Base-by-base conservation (phyloP, 352 stramenopile genomes). In the Phytophthora boehmeriae region DNA sequence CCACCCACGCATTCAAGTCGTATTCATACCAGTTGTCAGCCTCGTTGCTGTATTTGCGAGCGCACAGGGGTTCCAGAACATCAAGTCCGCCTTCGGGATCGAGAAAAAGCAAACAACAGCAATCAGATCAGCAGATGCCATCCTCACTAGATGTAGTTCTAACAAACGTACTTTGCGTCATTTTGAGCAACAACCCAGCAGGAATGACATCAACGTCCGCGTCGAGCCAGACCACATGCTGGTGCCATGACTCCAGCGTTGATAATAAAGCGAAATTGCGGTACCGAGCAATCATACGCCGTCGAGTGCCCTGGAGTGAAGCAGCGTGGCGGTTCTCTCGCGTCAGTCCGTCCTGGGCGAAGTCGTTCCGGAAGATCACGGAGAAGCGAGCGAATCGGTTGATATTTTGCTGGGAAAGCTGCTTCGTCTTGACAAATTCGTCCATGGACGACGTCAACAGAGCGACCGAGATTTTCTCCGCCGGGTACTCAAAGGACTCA, bases 201-300 rank as follows among this genome's bases (percentile, higher is more conserved):
- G 76, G 76, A 32, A 85, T 53, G 1, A 55, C 32, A 22, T 59
- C 28, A 10, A 82, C 52, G 16, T 85, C 76, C 16, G 66, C 66
- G 44, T 85, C 73, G 2, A 85, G 34, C 68, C 71, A 84, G 46
- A 84, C 19, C 2, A 81, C 72, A 27, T 77, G 66, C 20, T 73
- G 54, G 34, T 80, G 72, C 72, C 72, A 81, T 28, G 56, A 20
- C 39, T 76, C 56, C 4, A 84, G 47, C 0, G 54, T 73, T 22
- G 62, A 50, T 2, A 71, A 25, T 5, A 84, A 48, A 25, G 64
- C 65, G 17, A 68, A 76, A 48, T 84, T 84, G 28, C 75, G 68
- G 35, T 84, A 80, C 13, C 75, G 67, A 14, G 75, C 71, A 20
- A 84, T 44, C 50, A 78, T 78, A 8, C 72, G 66, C 0, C 75